Evolutionary conservation across 2,329 filamentous ascomycete genomes (phyloP).

Genomic region (Orbilia javanica): DNA sequence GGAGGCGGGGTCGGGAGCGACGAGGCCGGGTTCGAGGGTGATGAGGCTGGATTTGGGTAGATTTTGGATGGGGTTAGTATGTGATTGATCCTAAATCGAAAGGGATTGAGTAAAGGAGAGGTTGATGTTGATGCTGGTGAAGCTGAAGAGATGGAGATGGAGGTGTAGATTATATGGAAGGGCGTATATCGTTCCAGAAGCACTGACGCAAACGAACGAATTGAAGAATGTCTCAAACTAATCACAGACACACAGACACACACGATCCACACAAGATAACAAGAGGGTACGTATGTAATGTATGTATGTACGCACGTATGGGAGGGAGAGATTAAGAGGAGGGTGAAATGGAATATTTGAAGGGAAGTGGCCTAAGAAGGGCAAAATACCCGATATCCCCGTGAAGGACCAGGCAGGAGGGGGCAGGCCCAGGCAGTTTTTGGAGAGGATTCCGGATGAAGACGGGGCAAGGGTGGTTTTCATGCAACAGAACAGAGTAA

Average conservation of each 20-base stretch:
- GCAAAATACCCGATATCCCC: conserved; percentile 32
- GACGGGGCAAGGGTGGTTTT: conserved; percentile 12
- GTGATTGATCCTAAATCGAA: neutral
- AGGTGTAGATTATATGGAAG: conserved; percentile 10
- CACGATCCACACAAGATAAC: neutral
- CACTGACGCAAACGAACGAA: neutral
- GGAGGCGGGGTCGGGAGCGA: conserved; percentile 42
- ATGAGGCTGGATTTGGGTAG: conserved; percentile 25
- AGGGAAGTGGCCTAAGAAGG: neutral
- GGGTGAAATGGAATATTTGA: no score
- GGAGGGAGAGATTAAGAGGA: conserved; percentile 4
- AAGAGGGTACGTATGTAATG: no score
- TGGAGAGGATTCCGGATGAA: conserved; percentile 7
- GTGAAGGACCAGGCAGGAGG: neutral
- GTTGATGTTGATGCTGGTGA: neutral
- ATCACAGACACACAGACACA: neutral
- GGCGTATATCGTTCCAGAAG: conserved; percentile 22
- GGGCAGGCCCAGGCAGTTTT: conserved; percentile 45
- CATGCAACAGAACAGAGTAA: no score
- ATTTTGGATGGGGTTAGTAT: no score
- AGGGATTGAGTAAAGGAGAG: neutral
- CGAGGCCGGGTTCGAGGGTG: conserved; percentile 48
- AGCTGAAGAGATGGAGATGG: neutral
- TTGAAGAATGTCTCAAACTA: conserved; percentile 6
- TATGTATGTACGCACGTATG: conserved; percentile 4